Base-by-base conservation (phyloP, 1,139 yeast species). In the Kodamaea suecica region DNA sequence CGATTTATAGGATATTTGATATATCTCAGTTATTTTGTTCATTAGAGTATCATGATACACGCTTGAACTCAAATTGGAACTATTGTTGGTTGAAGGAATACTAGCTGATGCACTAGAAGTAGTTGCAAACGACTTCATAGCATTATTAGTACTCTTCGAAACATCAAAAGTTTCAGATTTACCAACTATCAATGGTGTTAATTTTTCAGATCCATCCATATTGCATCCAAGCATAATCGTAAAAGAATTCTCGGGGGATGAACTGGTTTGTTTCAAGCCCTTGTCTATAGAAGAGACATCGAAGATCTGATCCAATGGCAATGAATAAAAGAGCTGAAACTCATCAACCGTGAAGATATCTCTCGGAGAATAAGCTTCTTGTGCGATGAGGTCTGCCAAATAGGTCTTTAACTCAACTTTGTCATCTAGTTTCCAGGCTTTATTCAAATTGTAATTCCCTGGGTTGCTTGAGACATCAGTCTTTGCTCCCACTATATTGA, bases 201-300 rank as follows among this genome's bases (percentile, higher is more conserved):
- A 52, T 47, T 77, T 78, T 43, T 80, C 85, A 4, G 76, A 64
- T 1, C 85, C 85, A 49, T 77, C 82, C 13, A 77, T 58, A 48
- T 80, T 80, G 29, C 78, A 67, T 14, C 85, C 82, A 6, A 80
- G 56, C 80, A 80, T 73, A 10, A 79, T 74, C 0, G 84, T 77
- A 9, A 79, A 46, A 4, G 80, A 72, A 30, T 70, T 66, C 42
- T 78, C 84, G 10, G 78, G 69, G 11, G 71, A 61, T 26, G 70
- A 66, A 14, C 69, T 63, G 3, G 67, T 53, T 38, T 66, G 74
- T 37, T 64, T 66, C 17, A 70, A 49, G 1, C 76, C 75, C 43
- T 68, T 67, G 43, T 69, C 74, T 8, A 70, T 61, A 0, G 73
- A 65, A 7, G 71, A 66, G 1, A 67, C 71, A 47, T 70, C 75